Evolutionary conservation across 495 filamentous ascomycete species (phyloP).

Genomic region (Neurospora discreta): DNA sequence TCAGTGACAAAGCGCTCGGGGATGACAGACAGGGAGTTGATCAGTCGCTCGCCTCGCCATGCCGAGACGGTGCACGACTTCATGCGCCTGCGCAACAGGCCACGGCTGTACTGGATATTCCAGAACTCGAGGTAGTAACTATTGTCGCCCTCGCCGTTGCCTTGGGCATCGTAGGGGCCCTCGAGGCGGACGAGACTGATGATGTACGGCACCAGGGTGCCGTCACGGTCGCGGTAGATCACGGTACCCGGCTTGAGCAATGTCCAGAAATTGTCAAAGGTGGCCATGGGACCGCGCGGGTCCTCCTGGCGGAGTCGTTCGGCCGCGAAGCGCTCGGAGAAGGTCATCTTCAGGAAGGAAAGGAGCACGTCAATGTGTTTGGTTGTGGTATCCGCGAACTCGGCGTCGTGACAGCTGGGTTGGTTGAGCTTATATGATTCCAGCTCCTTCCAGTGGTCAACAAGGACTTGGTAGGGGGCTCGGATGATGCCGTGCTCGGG

Average conservation of each 20-base stretch:
- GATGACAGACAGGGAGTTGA: slow-evolving; percentile 20
- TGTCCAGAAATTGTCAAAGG: slow-evolving; percentile 27
- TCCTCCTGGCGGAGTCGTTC: slow-evolving; percentile 19
- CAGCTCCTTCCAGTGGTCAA: slow-evolving; percentile 24
- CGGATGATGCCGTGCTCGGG: slow-evolving; percentile 20
- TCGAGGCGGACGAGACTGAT: slow-evolving; percentile 12
- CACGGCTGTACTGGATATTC: slow-evolving; percentile 20
- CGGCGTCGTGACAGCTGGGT: slow-evolving; percentile 19
- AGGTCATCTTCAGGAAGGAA: slow-evolving; percentile 18
- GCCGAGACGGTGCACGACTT: slow-evolving; percentile 12
- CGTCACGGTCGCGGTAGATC: slow-evolving; percentile 20
- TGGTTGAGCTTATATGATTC: slow-evolving; percentile 23
- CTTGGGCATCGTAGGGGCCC: neutral
- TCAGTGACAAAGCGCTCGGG: slow-evolving; percentile 23
- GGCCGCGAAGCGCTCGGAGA: slow-evolving; percentile 17
- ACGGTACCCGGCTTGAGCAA: slow-evolving; percentile 27
- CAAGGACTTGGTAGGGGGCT: slow-evolving; percentile 26
- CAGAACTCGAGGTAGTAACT: slow-evolving; percentile 21
- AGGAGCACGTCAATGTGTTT: slow-evolving; percentile 31
- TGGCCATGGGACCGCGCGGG: slow-evolving; percentile 15
- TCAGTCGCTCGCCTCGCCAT: slow-evolving; percentile 26
- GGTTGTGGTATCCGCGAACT: slow-evolving; percentile 20
- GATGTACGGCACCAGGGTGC: slow-evolving; percentile 21
- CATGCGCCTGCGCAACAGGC: slow-evolving; percentile 21
- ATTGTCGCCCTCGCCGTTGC: neutral